Percentiles rank a stretch among this genome's conserved stretches.
These are phyloP conservation scores for Thielaviopsis ethacetica DNA, from an alignment of 2,329 filamentous ascomycete species.

Conservation along the genomic window DNA sequence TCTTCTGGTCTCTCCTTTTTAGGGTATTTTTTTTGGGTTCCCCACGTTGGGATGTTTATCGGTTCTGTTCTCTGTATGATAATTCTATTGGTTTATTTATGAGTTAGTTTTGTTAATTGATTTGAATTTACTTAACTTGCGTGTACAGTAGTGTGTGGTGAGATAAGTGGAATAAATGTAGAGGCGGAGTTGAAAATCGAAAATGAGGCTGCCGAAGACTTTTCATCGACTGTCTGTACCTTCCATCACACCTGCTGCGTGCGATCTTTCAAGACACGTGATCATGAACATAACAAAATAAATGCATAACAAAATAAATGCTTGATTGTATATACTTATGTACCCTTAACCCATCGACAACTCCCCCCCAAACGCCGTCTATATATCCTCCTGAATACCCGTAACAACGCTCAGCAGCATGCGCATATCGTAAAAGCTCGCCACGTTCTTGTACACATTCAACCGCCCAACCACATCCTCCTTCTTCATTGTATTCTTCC, in stretches of 20 bases:
- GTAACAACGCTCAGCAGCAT: conserved; percentile 66
- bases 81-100: background rate
- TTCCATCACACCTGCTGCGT: too few species aligned
- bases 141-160: background rate
- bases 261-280: too few species aligned
- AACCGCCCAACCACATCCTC: conserved; percentile 50
- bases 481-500: conserved; percentile 55
- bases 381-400: conserved; percentile 37
- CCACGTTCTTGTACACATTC: conserved; percentile 56
- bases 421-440: conserved; percentile 60
- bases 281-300: too few species aligned
- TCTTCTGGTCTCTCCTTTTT: background rate
- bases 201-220: too few species aligned
- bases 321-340: background rate
- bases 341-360: background rate
- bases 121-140: background rate
- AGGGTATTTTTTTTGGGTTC: background rate
- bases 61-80: background rate
- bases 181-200: too few species aligned
- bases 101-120: background rate
- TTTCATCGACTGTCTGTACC: too few species aligned
- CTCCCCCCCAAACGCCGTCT: background rate
- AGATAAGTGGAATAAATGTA: too few species aligned
- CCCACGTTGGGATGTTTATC: background rate
- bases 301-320: too few species aligned